Evolutionary conservation across 148 eudicot species (phyloP), one percentile per base, ranked within the genome.

Genomic region (Oxyria digyna): DNA sequence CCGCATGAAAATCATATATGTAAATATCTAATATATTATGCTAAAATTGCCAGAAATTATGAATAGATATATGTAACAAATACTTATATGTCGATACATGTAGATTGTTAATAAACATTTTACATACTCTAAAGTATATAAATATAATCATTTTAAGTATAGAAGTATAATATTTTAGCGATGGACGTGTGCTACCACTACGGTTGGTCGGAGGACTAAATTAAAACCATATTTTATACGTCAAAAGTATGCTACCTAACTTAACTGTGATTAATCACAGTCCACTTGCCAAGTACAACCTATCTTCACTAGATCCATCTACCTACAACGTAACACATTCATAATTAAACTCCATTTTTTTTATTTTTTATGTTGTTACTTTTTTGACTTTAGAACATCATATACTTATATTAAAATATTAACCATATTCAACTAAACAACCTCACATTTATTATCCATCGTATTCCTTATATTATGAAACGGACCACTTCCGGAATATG

Each of bases 211-310:
- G 65, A 59, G 8, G 65, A 14, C 35, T 12, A 59, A 59, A n/a
- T n/a, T n/a, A n/a, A 31, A 59, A 13, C 18, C 10, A 59, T 59
- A 59, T 59, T 31, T 12, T 59, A 59, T 57, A 57, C 4, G n/a
- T 2, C n/a, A 7, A 27, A 57, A 29, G 15, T 24, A 54, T 24
- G 6, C 62, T 29, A 59, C 65, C 65, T 59, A 59, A 59, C 65
- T 59, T n/a, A n/a, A n/a, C n/a, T n/a, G n/a, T n/a, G n/a, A 20
- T 59, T 59, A 59, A 54, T 54, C 37, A 59, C 20, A 13, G 37
- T 59, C 65, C 65, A 59, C 65, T 59, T 59, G 65, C 65, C 14
- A 59, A 59, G 65, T 59, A 59, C 65, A 59, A 59, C 65, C 65
- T 59, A 59, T 50, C 3, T 20, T 59, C 65, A 59, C 65, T 59